phyloP scores from a whole-genome alignment of 257 asterid genomes.

The Misopates orontium region DNA sequence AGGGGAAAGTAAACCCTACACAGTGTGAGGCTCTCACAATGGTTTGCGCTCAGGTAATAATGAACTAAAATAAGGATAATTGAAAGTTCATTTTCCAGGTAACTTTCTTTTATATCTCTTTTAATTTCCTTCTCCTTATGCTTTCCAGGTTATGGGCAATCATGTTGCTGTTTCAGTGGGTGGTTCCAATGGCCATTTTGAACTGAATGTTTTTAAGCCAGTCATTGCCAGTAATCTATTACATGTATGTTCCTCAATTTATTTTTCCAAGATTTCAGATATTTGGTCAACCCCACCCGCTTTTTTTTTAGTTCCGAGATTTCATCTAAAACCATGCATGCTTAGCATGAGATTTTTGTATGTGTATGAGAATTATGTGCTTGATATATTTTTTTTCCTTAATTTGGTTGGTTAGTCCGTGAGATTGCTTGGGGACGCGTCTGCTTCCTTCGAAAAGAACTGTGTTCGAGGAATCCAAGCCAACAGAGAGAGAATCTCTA shows the following conservation, averaged over 20 bases:
- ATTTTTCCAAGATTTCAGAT: not conserved
- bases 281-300: too few species aligned
- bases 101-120: conserved; percentile 5
- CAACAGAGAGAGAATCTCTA: conserved; percentile 76
- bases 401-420: conserved; percentile 52
- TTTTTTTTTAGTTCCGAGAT: too few species aligned
- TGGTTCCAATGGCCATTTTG: conserved; percentile 94
- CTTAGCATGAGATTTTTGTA: too few species aligned
- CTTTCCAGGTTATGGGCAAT: conserved; percentile 83
- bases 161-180: conserved; percentile 91
- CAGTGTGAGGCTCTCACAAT: conserved; percentile 97
- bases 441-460: conserved; percentile 92
- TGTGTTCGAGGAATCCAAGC: conserved; percentile 96
- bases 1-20: conserved; percentile 98
- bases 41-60: conserved; percentile 95
- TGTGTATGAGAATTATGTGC: conserved; percentile 9
- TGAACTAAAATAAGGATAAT: conserved; percentile 17
- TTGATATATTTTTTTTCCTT: conserved; percentile 4
- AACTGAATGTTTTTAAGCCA: conserved; percentile 92
- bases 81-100: not conserved
- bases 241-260: conserved; percentile 56
- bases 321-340: too few species aligned
- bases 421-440: conserved; percentile 95
- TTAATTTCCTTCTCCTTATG: not conserved
- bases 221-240: conserved; percentile 85